Conservation (phyloP, 2,329 filamentous ascomycete species). For the Calycina marina region DNA sequence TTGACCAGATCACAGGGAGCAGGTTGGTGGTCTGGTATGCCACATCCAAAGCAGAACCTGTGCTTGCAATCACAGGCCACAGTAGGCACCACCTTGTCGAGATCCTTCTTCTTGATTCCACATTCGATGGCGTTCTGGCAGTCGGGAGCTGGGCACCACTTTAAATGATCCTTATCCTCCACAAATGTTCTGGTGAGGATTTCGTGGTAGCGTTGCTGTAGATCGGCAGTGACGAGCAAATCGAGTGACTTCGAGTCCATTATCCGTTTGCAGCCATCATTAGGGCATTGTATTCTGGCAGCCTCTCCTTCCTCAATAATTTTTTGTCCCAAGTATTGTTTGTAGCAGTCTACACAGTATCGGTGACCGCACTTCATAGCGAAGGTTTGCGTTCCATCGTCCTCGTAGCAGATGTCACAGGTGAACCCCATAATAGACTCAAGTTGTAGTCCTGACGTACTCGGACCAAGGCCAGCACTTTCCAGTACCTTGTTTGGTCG, state of each 20-base stretch:
- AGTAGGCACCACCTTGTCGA: constrained; percentile 74
- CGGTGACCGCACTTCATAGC: constrained; percentile 91
- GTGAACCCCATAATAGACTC: constrained; percentile 61
- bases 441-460: constrained; percentile 44
- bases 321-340: constrained; percentile 82
- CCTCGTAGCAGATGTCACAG: constrained; percentile 95
- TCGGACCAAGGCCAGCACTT: constrained; percentile 64
- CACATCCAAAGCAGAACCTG: constrained; percentile 91
- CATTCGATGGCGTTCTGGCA: constrained; percentile 91
- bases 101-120: constrained; percentile 70
- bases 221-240: constrained; percentile 48
- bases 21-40: constrained; percentile 79
- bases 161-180: constrained; percentile 87
- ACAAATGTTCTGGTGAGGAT: constrained; percentile 90
- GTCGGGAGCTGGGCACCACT: constrained; percentile 98
- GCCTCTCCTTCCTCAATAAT: constrained; percentile 93
- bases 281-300: constrained; percentile 84
- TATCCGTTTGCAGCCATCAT: constrained; percentile 74
- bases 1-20: constrained; percentile 85
- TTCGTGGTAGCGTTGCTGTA: constrained; percentile 57
- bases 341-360: constrained; percentile 86
- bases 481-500: constrained; percentile 65
- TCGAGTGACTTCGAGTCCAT: constrained; percentile 82
- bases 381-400: constrained; percentile 68
- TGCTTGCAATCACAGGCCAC: constrained; percentile 76